phyloP scores from a whole-genome alignment of 495 filamentous ascomycete genomes.

The Penicillium ucsense region DNA sequence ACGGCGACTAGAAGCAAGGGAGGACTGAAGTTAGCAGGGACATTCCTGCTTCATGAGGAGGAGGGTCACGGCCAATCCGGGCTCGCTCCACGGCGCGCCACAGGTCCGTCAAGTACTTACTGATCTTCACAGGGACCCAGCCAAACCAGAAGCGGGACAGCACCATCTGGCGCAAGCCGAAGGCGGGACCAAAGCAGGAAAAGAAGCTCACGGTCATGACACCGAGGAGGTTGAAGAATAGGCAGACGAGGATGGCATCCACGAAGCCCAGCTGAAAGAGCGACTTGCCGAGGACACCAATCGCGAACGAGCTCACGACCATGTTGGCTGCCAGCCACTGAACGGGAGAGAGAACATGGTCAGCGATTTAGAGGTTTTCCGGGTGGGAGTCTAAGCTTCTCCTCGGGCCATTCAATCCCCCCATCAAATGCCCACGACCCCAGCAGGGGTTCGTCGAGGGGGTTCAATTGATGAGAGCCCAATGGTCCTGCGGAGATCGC shows the following conservation, averaged over 20 bases:
- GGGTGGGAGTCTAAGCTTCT: too few relatives aligned
- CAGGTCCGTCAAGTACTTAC: conserved; percentile 32
- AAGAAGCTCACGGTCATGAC: conserved; percentile 70
- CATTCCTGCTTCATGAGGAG: too few relatives aligned
- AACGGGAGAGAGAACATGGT: conserved; percentile 9
- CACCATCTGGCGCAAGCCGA: conserved; percentile 79
- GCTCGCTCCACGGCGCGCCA: background rate
- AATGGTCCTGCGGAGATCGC: background rate
- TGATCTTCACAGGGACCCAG: conserved; percentile 60
- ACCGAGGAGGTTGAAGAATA: conserved; percentile 73
- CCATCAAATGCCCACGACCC: too few relatives aligned
- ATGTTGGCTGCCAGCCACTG: conserved; percentile 82
- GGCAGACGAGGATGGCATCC: conserved; percentile 63
- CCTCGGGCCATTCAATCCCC: too few relatives aligned
- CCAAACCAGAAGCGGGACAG: conserved; percentile 78
- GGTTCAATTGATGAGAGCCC: too few relatives aligned
- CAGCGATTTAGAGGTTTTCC: conserved; percentile 3
- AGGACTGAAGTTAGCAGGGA: too few relatives aligned
- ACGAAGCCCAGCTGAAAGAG: conserved; percentile 64
- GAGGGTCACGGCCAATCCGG: background rate
- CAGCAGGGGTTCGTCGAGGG: too few relatives aligned
- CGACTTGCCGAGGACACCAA: conserved; percentile 61
- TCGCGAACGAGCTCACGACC: conserved; percentile 73
- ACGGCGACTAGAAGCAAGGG: conserved; percentile 42
- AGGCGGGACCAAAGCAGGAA: conserved; percentile 66